A percentile compares a stretch with the other conserved stretches of the same genome.
These are phyloP conservation scores for Proliferodiscus dingleyae DNA, from an alignment of 2,329 filamentous ascomycete genomes.

Conservation along the genomic window DNA sequence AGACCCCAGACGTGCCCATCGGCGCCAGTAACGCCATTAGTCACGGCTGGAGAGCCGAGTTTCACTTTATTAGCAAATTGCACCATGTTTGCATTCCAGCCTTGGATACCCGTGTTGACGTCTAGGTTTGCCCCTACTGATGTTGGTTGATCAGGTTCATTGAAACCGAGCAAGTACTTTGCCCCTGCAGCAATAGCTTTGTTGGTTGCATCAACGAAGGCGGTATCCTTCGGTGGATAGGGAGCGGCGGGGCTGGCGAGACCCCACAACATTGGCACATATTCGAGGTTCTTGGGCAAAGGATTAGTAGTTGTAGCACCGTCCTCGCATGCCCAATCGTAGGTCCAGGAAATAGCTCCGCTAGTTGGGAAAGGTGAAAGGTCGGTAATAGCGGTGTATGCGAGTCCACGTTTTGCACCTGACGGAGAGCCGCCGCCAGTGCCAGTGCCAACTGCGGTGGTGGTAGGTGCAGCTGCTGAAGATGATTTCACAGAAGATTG, in stretches of 20 bases:
- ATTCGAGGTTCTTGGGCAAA: neutral
- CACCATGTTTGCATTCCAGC: constrained; percentile 40
- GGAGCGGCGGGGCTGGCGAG: too few relatives aligned
- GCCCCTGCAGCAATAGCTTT: constrained; percentile 49
- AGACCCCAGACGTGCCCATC: constrained; percentile 34
- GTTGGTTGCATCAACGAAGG: too few relatives aligned
- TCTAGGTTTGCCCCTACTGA: constrained; percentile 49
- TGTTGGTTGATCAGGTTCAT: constrained; percentile 66
- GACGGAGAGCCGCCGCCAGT: neutral
- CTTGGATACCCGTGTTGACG: constrained; percentile 33
- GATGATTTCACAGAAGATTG: neutral
- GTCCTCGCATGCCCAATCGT: neutral
- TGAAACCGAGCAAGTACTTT: constrained; percentile 60
- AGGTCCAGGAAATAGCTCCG: neutral
- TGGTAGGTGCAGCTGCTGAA: constrained; percentile 5
- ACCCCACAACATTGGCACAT: neutral
- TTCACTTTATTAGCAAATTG: constrained; percentile 40
- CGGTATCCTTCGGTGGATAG: too few relatives aligned
- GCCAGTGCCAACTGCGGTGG: neutral
- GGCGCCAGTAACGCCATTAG: constrained; percentile 39
- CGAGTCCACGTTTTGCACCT: neutral
- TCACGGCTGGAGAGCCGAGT: constrained; percentile 44
- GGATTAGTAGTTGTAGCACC: constrained; percentile 13
- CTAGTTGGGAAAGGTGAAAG: neutral
- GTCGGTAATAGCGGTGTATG: neutral